Evolutionary conservation across 768 basidiomycete genomes (phyloP).

Genomic region (Kwoniella sp.): DNA sequence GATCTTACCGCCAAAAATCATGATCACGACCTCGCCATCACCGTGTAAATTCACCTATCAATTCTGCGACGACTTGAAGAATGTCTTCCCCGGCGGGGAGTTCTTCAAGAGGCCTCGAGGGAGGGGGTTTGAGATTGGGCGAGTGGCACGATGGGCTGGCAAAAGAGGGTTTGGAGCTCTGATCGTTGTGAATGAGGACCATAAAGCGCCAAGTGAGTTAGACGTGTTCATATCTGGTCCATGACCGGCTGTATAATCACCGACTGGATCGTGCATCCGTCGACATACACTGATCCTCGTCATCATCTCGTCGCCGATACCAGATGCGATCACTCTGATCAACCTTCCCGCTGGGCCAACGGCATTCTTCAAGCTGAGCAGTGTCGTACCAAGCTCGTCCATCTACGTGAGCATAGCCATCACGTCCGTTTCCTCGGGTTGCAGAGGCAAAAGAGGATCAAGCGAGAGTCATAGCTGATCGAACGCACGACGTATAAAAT

Average conservation of each 20-base stretch:
- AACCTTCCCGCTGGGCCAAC: constrained; percentile 90
- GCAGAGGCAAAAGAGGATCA: no score
- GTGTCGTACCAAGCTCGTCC: constrained; percentile 78
- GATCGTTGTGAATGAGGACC: constrained; percentile 92
- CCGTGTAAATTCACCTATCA: constrained; percentile 86
- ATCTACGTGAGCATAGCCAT: constrained; percentile 70
- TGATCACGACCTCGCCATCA: constrained; percentile 86
- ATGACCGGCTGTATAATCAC: no score
- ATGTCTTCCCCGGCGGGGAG: constrained; percentile 88
- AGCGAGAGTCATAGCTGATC: neutral
- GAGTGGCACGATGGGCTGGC: constrained; percentile 90
- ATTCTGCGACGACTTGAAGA: constrained; percentile 88
- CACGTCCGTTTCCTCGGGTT: no score
- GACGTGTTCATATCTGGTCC: no score
- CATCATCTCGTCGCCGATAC: no score
- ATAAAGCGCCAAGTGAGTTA: constrained; percentile 84
- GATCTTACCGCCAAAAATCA: constrained; percentile 73
- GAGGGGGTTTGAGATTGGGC: constrained; percentile 84
- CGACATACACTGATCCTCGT: no score
- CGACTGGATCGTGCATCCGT: no score
- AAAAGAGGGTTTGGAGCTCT: constrained; percentile 84
- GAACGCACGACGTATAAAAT: neutral
- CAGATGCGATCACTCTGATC: constrained; percentile 90
- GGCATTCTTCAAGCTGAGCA: constrained; percentile 92
- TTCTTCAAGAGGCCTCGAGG: constrained; percentile 84